These are phyloP conservation scores for Thalassia testudinum DNA, from an alignment of 116 monocot genomes.

Conservation along the genomic window DNA sequence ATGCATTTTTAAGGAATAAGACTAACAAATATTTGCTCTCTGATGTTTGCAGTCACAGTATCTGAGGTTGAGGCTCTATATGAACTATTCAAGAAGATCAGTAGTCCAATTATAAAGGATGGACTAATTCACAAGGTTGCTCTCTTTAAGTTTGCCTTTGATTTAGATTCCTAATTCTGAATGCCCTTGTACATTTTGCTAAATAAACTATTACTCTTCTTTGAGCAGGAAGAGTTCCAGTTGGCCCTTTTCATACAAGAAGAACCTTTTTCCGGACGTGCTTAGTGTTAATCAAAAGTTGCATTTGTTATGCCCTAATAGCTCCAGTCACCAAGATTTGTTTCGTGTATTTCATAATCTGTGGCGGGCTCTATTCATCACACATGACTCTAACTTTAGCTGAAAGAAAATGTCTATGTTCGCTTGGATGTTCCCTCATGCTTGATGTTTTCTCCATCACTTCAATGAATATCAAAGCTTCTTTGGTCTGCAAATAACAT, in stretches of 20 bases:
- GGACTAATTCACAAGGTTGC: constrained; percentile 86
- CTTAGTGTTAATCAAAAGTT: constrained; percentile 2
- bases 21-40: no score
- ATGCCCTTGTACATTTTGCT: neutral
- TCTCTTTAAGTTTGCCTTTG: neutral
- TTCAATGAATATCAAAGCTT: no score
- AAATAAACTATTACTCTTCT: neutral
- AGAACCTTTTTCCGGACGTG: constrained; percentile 73
- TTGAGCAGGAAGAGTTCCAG: constrained; percentile 69
- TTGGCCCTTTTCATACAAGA: constrained; percentile 78
- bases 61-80: constrained; percentile 77
- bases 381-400: no score
- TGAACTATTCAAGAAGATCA: constrained; percentile 75
- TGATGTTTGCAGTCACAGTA: constrained; percentile 43
- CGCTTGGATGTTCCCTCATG: no score
- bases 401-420: no score
- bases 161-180: neutral
- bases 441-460: no score
- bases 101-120: constrained; percentile 70
- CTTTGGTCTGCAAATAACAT: no score
- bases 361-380: no score
- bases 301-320: no score
- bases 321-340: no score
- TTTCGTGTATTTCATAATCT: no score
- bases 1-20: no score